Percentiles rank a stretch among this genome's conserved stretches.
phyloP scores from a whole-genome alignment of 306 rosid genomes.

The Sicyos baderoa region DNA sequence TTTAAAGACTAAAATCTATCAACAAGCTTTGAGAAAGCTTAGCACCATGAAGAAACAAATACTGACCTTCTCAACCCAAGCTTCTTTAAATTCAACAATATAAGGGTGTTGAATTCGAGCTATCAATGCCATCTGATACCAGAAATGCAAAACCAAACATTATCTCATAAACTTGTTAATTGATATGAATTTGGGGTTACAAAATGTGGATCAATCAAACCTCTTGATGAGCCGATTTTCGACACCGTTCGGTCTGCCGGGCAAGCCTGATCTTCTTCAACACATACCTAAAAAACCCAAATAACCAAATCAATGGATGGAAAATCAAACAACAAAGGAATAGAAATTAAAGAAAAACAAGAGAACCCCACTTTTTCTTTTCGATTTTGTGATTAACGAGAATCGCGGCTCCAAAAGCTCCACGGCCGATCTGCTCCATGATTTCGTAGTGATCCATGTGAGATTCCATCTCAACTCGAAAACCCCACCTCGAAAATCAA shows the following conservation, averaged over 20 bases:
- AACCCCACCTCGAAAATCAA: constrained; percentile 3
- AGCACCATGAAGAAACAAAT: constrained; percentile 14
- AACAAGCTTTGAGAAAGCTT: neutral
- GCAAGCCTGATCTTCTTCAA: constrained; percentile 99
- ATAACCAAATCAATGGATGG: neutral
- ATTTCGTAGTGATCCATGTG: constrained; percentile 99
- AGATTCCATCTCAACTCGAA: constrained; percentile 51
- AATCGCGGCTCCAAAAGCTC: constrained; percentile 99
- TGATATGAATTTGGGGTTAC: neutral
- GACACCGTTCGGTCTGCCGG: constrained; percentile 91
- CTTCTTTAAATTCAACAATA: constrained; percentile 91
- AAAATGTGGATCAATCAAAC: constrained; percentile 32
- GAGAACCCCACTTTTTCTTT: constrained; percentile 59
- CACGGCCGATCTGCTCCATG: constrained; percentile 99
- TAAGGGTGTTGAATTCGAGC: constrained; percentile 92
- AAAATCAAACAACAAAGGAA: neutral
- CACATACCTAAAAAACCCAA: constrained; percentile 57
- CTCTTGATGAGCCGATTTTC: constrained; percentile 99
- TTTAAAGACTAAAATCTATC: neutral
- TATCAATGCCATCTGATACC: constrained; percentile 83
- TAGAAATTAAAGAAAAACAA: neutral
- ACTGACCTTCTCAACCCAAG: constrained; percentile 96
- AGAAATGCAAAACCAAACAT: constrained; percentile 8
- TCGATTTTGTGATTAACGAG: constrained; percentile 84
- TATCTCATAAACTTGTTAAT: neutral